Base-by-base conservation (phyloP, 164 flowering plant species). In the Vitis cinerea region DNA sequence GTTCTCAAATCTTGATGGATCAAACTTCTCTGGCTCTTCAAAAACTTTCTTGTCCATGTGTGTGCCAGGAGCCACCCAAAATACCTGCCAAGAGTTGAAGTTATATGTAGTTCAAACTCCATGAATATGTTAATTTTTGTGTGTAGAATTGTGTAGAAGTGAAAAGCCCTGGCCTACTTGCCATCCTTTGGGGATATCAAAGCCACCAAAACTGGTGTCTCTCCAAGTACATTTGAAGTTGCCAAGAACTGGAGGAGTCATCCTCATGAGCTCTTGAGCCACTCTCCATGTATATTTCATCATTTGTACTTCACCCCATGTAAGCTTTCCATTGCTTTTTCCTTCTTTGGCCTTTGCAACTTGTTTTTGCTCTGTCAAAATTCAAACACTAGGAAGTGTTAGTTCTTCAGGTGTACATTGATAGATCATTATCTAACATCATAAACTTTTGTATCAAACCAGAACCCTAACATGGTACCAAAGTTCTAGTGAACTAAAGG, bases 111-210 rank as follows among this genome's bases (percentile, higher is more conserved):
- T 23, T 23, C 27, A 23, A 23, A 23, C 27, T 23, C 27, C 2
- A 23, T 23, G 27, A 23, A 23, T 23, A 23, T 23, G 27, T 23
- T 23, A 23, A 23, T 23, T 23, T 23, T 23, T 23, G 27, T 23
- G 27, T 1, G 27, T 23, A 23, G 27, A 23, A 23, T 23, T 37
- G 2, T 23, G 27, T 23, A 1, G 27, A 23, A 1, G 23, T 19
- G 23, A 19, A 19, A 1, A 19, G 23, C n/a, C n/a, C 19, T 0
- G 19, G 2, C 27, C 27, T 67, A 80, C 83, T 73, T 80, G 74
- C 83, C 83, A 80, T 68, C 80, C 78, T 74, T 80, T 74, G 16
- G 83, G 83, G 49, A 80, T 79, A 17, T 69, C 69, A 54, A 61
- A 75, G 16, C 82, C 82, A 60, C 59, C 79, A 50, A 72, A 75